Evolutionary conservation across 1,284 basidiomycete genomes (phyloP).

Genomic region (Paramarasmius palmivorus): DNA sequence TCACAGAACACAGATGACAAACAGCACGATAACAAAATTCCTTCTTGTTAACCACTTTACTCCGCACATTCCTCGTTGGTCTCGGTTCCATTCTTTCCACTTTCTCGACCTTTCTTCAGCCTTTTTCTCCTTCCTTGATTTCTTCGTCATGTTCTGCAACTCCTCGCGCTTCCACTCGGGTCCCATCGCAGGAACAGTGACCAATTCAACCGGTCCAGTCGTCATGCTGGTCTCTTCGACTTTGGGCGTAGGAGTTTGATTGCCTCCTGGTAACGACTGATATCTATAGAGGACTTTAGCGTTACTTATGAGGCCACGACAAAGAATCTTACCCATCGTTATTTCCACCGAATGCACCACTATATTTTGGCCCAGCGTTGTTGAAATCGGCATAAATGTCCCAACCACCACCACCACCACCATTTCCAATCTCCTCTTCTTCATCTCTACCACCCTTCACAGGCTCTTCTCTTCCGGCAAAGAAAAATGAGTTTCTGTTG

Average conservation of each 20-base stretch:
- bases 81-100: conserved; percentile 73
- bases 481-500: conserved; percentile 65
- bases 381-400: conserved; percentile 93
- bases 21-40: conserved; percentile 66
- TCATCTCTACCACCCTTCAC: conserved; percentile 74
- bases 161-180: conserved; percentile 84
- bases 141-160: conserved; percentile 71
- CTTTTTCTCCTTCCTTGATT: conserved; percentile 60
- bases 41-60: conserved; percentile 68
- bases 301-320: no score
- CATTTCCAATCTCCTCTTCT: conserved; percentile 37
- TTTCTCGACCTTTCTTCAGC: conserved; percentile 53
- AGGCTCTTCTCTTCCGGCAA: conserved; percentile 67
- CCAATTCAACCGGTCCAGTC: conserved; percentile 67
- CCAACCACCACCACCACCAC: conserved; percentile 64
- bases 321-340: conserved; percentile 18
- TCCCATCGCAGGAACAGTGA: conserved; percentile 86
- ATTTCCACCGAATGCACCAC: conserved; percentile 49
- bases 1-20: conserved; percentile 64
- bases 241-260: conserved; percentile 22
- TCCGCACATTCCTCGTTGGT: conserved; percentile 75
- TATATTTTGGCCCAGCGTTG: conserved; percentile 82
- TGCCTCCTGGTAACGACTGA: conserved; percentile 8
- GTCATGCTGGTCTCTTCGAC: conserved; percentile 37
- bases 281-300: conserved; percentile 13